A percentile compares a stretch with the other conserved stretches of the same genome.
phyloP scores from a whole-genome alignment of 2,329 filamentous ascomycete genomes.

The Neofusicoccum parvum region DNA sequence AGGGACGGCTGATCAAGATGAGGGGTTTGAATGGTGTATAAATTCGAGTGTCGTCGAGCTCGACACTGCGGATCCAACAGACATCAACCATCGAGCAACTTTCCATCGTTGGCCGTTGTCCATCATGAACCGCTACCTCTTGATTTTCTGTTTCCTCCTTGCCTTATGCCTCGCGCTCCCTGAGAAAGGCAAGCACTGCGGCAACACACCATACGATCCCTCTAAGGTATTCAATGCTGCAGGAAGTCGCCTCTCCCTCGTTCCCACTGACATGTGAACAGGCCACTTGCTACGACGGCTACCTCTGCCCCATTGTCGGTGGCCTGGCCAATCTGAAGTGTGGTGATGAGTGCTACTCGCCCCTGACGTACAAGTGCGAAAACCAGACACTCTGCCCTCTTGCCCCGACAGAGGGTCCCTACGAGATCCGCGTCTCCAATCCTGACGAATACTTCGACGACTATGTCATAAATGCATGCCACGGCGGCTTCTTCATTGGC shows the following conservation, averaged over 20 bases:
- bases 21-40: neutral
- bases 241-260: too few species aligned
- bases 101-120: neutral
- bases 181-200: neutral
- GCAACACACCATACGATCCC: neutral
- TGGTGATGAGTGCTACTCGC: slow-evolving; percentile 38
- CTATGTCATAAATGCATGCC: neutral
- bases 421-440: neutral
- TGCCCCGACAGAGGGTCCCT: neutral
- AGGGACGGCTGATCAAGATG: neutral
- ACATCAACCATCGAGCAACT: neutral
- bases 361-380: neutral
- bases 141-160: neutral
- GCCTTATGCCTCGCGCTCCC: neutral
- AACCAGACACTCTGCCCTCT: neutral
- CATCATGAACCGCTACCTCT: neutral
- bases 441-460: neutral
- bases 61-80: neutral
- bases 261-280: neutral
- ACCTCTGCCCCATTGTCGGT: slow-evolving; percentile 20
- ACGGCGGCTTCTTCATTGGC: neutral
- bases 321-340: slow-evolving; percentile 35
- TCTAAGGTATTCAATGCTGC: neutral
- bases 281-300: neutral
- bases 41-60: neutral